These are phyloP conservation scores for Globisporangium orthogonon DNA, from an alignment of 352 stramenopile species.

Conservation along the genomic window DNA sequence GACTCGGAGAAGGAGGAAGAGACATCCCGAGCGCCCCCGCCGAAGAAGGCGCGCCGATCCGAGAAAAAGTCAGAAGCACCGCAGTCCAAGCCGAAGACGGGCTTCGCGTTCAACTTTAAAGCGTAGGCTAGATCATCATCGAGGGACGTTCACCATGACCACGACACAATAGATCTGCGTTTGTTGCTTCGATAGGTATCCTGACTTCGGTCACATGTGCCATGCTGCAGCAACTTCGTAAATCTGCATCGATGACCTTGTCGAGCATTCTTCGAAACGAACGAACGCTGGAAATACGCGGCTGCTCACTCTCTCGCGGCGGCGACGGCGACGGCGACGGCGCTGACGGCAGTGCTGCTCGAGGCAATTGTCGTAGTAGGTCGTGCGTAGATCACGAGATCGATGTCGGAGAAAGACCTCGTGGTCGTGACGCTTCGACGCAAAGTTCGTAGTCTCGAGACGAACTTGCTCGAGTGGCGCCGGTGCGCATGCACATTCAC, in stretches of 20 bases:
- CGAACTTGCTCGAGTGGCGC: conserved; percentile 63
- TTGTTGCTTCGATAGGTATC: background rate
- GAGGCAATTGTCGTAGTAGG: too few species aligned
- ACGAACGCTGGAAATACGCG: too few species aligned
- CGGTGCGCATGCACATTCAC: conserved; percentile 42
- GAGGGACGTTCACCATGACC: too few species aligned
- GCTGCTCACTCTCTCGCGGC: too few species aligned
- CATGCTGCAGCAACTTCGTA: too few species aligned
- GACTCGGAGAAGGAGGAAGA: conserved; percentile 1
- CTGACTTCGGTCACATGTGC: too few species aligned
- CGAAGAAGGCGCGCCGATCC: conserved; percentile 3
- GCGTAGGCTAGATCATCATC: conserved; percentile 8
- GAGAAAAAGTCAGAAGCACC: background rate
- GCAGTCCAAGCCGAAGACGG: conserved; percentile 7
- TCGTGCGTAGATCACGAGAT: too few species aligned
- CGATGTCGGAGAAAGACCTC: background rate
- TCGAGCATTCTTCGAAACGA: too few species aligned
- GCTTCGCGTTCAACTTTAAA: conserved; percentile 41
- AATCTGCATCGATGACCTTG: too few species aligned
- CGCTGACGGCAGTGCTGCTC: too few species aligned
- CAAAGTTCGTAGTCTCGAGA: conserved; percentile 49
- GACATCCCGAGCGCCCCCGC: background rate
- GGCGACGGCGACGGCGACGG: too few species aligned
- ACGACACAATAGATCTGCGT: background rate
- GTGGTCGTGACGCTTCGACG: conserved; percentile 45